Evolutionary conservation across 1,139 yeast species (phyloP), one percentile per base, ranked within the genome.

Genomic region (Geotrichum carabidarum): DNA sequence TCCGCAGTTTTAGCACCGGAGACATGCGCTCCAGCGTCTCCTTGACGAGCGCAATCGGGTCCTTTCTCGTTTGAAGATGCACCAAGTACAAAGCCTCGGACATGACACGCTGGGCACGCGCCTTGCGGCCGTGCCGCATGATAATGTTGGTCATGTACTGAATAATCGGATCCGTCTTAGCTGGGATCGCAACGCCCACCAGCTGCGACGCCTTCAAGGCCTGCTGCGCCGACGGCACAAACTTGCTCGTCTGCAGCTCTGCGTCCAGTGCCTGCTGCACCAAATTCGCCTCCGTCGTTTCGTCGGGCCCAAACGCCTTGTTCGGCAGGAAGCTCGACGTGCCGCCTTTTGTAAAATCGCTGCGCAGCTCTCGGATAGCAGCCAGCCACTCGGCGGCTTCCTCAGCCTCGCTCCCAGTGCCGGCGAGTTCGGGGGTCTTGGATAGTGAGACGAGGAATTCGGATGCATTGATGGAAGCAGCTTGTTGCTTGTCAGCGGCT

Each of bases 121-220:
- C 81, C 70, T 91, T 93, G 70, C 84, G 83, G 50, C 99, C 99
- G 66, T 88, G 84, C 67, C 89, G 82, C 99, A 94, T 94, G 58
- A 93, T 83, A 73, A 90, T 78, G 68, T 91, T 89, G 55, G 88
- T 83, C 64, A 93, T 80, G 62, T 86, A 86, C 53, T 84, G 83
- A 53, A 93, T 78, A 35, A 84, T 80, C 14, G 87, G 85, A 62
- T 91, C 95, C 37, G 75, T 72, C 62, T 78, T 75, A 30, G 75
- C 68, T 15, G 96, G 96, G 37, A 88, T 73, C 18, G 81, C 78
- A 57, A 76, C 73, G 44, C 72, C 76, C 55, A 78, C 74, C 56
- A 84, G 73, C 11, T 66, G 70, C 55, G 76, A 80, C 47, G 77
- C 76, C 67, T 86, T 81, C 9, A 71, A 76, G 34, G 78, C 58